phyloP scores from a whole-genome alignment of 345 rosid genomes.

The Eutrema heterophyllum region DNA sequence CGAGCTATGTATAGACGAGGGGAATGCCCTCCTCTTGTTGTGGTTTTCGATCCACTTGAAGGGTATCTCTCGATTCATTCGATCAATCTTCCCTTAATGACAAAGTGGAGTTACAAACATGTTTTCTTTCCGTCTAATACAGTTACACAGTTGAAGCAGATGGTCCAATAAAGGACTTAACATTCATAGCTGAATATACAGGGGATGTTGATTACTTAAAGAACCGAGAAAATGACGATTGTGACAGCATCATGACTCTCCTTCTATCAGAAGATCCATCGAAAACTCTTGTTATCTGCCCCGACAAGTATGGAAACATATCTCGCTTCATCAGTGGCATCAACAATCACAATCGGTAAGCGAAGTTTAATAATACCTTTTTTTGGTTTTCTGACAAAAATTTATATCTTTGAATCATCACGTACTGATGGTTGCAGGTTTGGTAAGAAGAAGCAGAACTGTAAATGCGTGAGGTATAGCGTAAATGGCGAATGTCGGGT shows the following conservation, averaged over 20 bases:
- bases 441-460: slow-evolving; percentile 86
- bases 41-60: slow-evolving; percentile 81
- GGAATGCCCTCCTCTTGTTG: slow-evolving; percentile 78
- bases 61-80: slow-evolving; percentile 47
- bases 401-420: not conserved
- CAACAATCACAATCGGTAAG: slow-evolving; percentile 82
- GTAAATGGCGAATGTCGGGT: slow-evolving; percentile 82
- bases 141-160: slow-evolving; percentile 90
- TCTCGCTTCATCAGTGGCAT: slow-evolving; percentile 89
- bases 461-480: slow-evolving; percentile 89
- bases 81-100: slow-evolving; percentile 1
- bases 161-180: slow-evolving; percentile 75
- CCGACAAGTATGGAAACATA: slow-evolving; percentile 84
- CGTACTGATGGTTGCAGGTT: slow-evolving; percentile 50
- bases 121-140: slow-evolving; percentile 28
- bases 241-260: slow-evolving; percentile 94
- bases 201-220: slow-evolving; percentile 89
- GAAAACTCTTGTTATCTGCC: slow-evolving; percentile 74
- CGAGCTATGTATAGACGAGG: slow-evolving; percentile 70
- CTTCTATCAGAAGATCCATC: slow-evolving; percentile 61
- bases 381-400: not conserved
- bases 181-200: slow-evolving; percentile 74
- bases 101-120: slow-evolving; percentile 9
- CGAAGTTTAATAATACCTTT: not conserved
- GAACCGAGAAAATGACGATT: slow-evolving; percentile 74